Evolutionary conservation across 2,329 filamentous ascomycete genomes (phyloP).

Genomic region (Stagonosporopsis vannaccii): DNA sequence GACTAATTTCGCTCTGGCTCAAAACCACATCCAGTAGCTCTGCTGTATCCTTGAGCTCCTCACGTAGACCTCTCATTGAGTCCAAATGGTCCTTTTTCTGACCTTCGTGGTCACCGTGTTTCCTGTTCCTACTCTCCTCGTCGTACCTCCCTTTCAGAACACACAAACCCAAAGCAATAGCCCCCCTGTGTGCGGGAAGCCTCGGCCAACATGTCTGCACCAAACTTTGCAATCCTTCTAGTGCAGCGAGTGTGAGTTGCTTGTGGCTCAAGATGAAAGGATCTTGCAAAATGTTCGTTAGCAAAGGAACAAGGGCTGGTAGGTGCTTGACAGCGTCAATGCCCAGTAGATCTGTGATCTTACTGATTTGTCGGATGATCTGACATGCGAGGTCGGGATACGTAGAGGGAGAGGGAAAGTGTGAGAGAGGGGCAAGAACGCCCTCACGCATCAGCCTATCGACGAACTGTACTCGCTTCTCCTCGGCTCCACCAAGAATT

Average conservation of each 20-base stretch:
- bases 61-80: neutral
- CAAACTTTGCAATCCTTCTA: constrained; percentile 63
- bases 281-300: constrained; percentile 70
- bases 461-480: constrained; percentile 44
- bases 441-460: constrained; percentile 54
- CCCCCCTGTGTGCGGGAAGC: constrained; percentile 66
- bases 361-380: constrained; percentile 60
- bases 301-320: constrained; percentile 71
- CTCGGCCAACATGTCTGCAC: constrained; percentile 75
- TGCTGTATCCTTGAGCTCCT: constrained; percentile 31
- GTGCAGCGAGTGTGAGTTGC: constrained; percentile 61
- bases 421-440: constrained; percentile 57
- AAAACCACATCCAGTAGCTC: constrained; percentile 40
- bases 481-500: constrained; percentile 19
- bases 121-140: constrained; percentile 16
- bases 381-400: constrained; percentile 64
- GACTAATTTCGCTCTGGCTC: constrained; percentile 20
- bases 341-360: constrained; percentile 64
- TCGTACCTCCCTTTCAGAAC: constrained; percentile 45
- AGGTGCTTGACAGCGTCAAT: constrained; percentile 72
- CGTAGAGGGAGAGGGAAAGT: constrained; percentile 59
- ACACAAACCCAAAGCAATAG: constrained; percentile 67
- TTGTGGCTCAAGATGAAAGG: constrained; percentile 69
- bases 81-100: neutral
- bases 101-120: constrained; percentile 29